Base-by-base conservation (phyloP, 2,329 filamentous ascomycete genomes). In the Colletotrichum destructivum region DNA sequence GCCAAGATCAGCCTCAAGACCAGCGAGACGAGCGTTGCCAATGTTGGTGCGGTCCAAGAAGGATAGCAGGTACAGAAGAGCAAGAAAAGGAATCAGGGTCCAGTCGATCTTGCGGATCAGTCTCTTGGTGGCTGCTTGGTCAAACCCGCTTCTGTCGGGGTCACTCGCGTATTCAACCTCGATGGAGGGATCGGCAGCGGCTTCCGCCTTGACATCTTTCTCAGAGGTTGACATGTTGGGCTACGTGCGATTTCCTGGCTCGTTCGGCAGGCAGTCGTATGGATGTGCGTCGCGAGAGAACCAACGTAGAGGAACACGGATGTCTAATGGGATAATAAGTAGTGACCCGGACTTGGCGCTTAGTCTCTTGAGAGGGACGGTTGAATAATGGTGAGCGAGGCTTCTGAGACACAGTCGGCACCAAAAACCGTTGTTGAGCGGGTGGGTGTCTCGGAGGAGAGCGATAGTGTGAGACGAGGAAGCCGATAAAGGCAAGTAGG, bases 21-120 rank as follows among this genome's bases (percentile, higher is more conserved):
- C 79, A 47, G 76, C 77, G 21, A 84, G 79, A 69, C 80, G 81
- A 47, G 82, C 82, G 75, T 83, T 84, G 21, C 84, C 85, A 63
- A 88, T 85, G 74, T 88, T 88, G n/a, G 85, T 86, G 47, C 85
- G 80, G 71, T 87, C 85, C 46, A 88, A 77, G 75, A 87, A 88
- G 69, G 84, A 87, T 38, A 87, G 81, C 8, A 83, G 80, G 61
- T 77, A 76, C 21, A 91, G 84, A 0, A 91, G 77, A 4, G 88
- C 86, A 73, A 91, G 85, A 78, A 90, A 88, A 1, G 89, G 89
- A 55, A 91, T 86, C 26, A 91, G 84, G 76, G 85, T 81, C 81
- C 84, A 80, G 78, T 90, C 86, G 74, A 88, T 81, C 79, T 87
- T 88, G 75, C 86, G 81, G 47, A 90, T 76, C 0, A 90, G 83